Evolutionary conservation across 495 filamentous ascomycete genomes (phyloP).

Genomic region (Tuber microsphaerosporum): DNA sequence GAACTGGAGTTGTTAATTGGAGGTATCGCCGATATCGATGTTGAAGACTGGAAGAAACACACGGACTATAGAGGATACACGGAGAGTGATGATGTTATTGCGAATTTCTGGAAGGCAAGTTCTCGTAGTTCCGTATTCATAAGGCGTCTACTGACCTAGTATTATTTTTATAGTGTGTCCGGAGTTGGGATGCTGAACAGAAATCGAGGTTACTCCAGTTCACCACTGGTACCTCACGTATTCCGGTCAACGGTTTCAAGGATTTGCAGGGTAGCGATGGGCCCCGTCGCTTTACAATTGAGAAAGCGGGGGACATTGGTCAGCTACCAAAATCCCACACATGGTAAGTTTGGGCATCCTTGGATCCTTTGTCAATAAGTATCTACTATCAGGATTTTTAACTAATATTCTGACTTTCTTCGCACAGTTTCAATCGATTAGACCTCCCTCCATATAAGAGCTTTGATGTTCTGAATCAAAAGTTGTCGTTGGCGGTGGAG

Average conservation of each 20-base stretch:
- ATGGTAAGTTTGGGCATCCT: constrained; percentile 59
- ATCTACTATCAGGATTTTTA: background rate
- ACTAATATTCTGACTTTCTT: constrained; percentile 10
- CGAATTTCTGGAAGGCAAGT: constrained; percentile 94
- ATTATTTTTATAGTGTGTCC: constrained; percentile 52
- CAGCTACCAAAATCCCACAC: constrained; percentile 97
- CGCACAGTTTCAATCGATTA: constrained; percentile 82
- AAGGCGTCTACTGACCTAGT: constrained; percentile 14
- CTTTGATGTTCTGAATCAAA: constrained; percentile 72
- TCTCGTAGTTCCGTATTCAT: background rate
- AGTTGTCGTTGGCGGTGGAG: constrained; percentile 92
- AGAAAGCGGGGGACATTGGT: constrained; percentile 82
- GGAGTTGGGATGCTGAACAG: constrained; percentile 95
- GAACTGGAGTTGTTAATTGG: constrained; percentile 95
- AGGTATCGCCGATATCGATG: constrained; percentile 98
- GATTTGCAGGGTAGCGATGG: constrained; percentile 97
- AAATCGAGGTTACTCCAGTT: constrained; percentile 96
- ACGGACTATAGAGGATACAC: constrained; percentile 99
- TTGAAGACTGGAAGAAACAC: constrained; percentile 99
- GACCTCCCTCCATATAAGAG: constrained; percentile 92
- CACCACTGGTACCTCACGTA: constrained; percentile 92
- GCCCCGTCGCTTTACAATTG: constrained; percentile 90
- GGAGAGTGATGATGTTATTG: constrained; percentile 90
- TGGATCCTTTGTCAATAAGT: constrained; percentile 4
- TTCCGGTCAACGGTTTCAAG: constrained; percentile 99